Evolutionary conservation across 768 basidiomycete species (phyloP).

Genomic region (Boletus vinaceobasis): DNA sequence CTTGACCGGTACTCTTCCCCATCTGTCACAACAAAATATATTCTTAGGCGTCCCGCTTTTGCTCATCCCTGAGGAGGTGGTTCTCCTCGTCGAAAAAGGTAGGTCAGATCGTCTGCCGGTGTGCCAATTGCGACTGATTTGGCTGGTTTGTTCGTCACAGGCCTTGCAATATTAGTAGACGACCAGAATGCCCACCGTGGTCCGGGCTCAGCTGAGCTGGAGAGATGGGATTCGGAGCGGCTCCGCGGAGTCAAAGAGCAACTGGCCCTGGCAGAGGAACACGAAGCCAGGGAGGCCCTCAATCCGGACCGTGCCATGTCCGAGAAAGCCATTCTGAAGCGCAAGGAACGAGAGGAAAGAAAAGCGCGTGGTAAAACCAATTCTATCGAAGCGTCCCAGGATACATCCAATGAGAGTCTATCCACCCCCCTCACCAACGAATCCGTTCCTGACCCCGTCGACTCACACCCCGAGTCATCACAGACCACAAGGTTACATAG

Average conservation of each 20-base stretch:
- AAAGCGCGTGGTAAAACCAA: slow-evolving; percentile 20
- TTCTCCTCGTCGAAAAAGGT: slow-evolving; percentile 83
- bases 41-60: slow-evolving; percentile 92
- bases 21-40: slow-evolving; percentile 92
- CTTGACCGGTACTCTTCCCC: slow-evolving; percentile 87
- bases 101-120: not conserved
- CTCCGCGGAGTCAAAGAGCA: slow-evolving; percentile 47
- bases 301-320: slow-evolving; percentile 43
- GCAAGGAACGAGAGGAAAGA: slow-evolving; percentile 63
- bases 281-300: slow-evolving; percentile 45
- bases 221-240: slow-evolving; percentile 51
- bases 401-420: slow-evolving; percentile 5
- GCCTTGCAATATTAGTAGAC: slow-evolving; percentile 72
- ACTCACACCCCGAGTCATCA: not conserved
- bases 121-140: not conserved
- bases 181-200: slow-evolving; percentile 56
- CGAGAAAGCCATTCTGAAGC: slow-evolving; percentile 65
- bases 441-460: not conserved
- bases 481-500: not conserved
- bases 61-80: slow-evolving; percentile 89
- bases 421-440: not conserved
- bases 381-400: slow-evolving; percentile 1
- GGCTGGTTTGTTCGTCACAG: slow-evolving; percentile 38
- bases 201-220: slow-evolving; percentile 46
- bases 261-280: slow-evolving; percentile 45